Evolutionary conservation across 2,329 filamentous ascomycete genomes (phyloP).

Genomic region (Acrodontium crateriforme): DNA sequence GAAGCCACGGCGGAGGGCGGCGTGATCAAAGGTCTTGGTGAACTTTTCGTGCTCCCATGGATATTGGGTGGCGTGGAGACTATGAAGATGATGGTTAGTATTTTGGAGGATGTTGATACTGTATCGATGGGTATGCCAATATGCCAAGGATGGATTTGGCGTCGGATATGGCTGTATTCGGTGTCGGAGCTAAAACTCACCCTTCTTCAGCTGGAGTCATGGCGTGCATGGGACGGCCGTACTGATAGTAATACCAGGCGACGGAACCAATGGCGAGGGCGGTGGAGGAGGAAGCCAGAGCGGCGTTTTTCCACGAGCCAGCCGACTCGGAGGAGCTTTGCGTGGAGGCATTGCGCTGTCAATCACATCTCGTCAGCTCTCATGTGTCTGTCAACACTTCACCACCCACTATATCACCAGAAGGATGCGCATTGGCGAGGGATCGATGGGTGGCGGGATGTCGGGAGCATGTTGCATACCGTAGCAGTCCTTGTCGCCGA

Average conservation of each 20-base stretch:
- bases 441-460: constrained; percentile 2
- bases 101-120: no score
- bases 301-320: constrained; percentile 69
- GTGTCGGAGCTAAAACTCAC: constrained; percentile 49
- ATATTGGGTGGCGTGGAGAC: constrained; percentile 81
- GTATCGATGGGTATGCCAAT: no score
- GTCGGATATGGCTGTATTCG: no score
- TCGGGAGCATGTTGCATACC: constrained; percentile 29
- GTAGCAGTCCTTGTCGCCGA: constrained; percentile 32
- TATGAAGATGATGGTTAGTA: constrained; percentile 26
- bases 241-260: constrained; percentile 96
- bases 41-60: constrained; percentile 91
- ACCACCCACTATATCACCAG: not conserved
- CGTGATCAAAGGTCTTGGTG: constrained; percentile 93
- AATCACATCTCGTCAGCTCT: constrained; percentile 9
- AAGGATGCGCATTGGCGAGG: not conserved
- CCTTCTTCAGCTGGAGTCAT: constrained; percentile 94
- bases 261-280: constrained; percentile 75
- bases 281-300: constrained; percentile 76
- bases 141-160: no score
- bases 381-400: constrained; percentile 1
- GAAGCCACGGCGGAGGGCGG: constrained; percentile 96
- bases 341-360: constrained; percentile 51
- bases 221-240: constrained; percentile 75
- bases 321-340: constrained; percentile 55